Evolutionary conservation across 2,329 filamentous ascomycete species (phyloP), one percentile per base, ranked within the genome.

Genomic region (Sordariomycetes sp.): DNA sequence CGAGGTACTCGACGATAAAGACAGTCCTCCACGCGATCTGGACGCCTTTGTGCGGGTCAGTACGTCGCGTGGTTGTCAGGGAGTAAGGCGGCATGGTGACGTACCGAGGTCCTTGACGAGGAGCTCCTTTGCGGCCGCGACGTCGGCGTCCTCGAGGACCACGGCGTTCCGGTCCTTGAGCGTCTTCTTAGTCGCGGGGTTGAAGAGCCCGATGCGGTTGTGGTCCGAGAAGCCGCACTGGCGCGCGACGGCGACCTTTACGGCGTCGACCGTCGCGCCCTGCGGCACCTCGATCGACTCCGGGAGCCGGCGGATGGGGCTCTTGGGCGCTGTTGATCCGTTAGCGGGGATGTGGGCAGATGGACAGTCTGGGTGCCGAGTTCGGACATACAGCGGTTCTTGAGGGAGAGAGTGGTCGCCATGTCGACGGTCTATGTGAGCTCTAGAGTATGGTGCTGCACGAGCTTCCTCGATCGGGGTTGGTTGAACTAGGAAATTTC

Each of bases 1-100:
- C 94, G 62, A 94, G 74, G 72, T 99, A 99, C 74, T 99, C 94
- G 75, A 96, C 85, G 61, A 96, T 75, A 77, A 92, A 99, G 70
- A 97, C 92, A 60, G 89, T 94, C 62, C 84, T 85, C 94, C 94
- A 99, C 61, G 83, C 84, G 58, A 96, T 86, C 71, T 99, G 94
- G 54, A 85, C 82, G 17, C 94, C 90, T 95, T 39, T 20, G 12
- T 10, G 25, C 62, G 56, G 52, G 54, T 56, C 54, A 59, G 59
- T 35, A 8, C 17, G 32, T 42, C 25, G 15, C 25, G 28, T 35
- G 58, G 36, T 50, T 20, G 48, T 15, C 24, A 42, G 36, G 13
- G 15, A 32, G 7, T 35, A 20, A 12, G 36, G 36, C 35, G 50
- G 24, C 2, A 7, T 25, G 34, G 15, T 52, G 36, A 66, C 79